Base-by-base conservation (phyloP, 495 filamentous ascomycete species). In the Polyplosphaeria fusca region DNA sequence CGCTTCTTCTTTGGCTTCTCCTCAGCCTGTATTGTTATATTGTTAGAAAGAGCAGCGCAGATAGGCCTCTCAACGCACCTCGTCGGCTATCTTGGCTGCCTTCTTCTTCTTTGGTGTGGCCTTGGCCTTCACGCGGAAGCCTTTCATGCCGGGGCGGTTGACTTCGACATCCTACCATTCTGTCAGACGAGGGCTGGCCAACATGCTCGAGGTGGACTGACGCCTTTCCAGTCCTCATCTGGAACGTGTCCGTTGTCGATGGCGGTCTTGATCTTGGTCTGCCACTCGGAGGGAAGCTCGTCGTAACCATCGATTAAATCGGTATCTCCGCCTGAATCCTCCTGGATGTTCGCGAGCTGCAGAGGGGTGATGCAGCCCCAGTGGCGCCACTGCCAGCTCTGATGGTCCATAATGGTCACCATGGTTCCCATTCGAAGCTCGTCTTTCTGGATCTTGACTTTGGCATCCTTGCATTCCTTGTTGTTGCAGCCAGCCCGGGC, bases 291-390 rank as follows among this genome's bases (percentile, higher is more conserved):
- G 44, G 79, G 67, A 9, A 92, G 71, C 30, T 89, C 85, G 19
- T 91, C 88, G 58, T 74, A 88, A 46, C 89, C 89, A 70, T 92
- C 68, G 74, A 86, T 67, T 79, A 96, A 77, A 80, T 95, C 65
- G 85, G 94, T 67, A 77, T 85, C 52, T 83, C 89, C 64, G 80
- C 93, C 54, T 41, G 82, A 68, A 4, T 47, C 42, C 2, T 79
- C 74, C 26, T 76, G 76, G 39, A 87, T 60, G 58, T 86, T 83
- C 37, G 59, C 23, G 50, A 92, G 72, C 46, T 82, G 73, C 24
- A 71, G 67, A 1, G 87, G 86, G 7, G 88, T 91, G 28, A 85
- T 78, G 53, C 89, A 94, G n/a, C 88, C 89, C 90, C 90, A 95
- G 68, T 95, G 90, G 53, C 82, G 79, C 82, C 82, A 95, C 42